Conservation (phyloP, 805 yeast species). For the Starmerella sirachaensis region DNA sequence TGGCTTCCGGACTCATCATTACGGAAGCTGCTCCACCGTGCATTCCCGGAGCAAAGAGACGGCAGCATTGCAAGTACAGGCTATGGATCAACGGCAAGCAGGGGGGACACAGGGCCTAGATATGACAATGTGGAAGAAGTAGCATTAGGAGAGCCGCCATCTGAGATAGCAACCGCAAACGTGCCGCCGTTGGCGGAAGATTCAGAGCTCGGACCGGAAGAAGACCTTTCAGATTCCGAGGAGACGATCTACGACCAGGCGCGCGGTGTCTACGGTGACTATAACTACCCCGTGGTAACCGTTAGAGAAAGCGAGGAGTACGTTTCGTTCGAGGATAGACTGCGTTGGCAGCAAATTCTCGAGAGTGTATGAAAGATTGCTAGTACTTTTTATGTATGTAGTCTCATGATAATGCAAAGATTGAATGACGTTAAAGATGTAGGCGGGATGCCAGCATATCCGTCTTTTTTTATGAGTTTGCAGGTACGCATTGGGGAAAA, state of each 20-base stretch:
- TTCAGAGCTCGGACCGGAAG: slow-evolving; percentile 10
- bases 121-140: not conserved
- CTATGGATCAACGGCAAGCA: slow-evolving; percentile 5
- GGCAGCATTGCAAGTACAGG: not conserved
- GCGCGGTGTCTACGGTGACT: slow-evolving; percentile 31
- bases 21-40: slow-evolving; percentile 1
- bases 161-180: not conserved
- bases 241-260: slow-evolving; percentile 29
- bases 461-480: too few species aligned
- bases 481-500: too few species aligned
- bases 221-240: slow-evolving; percentile 23
- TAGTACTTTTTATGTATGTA: not conserved
- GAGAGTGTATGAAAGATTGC: slow-evolving; percentile 1
- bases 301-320: slow-evolving; percentile 25
- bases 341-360: slow-evolving; percentile 10
- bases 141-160: not conserved
- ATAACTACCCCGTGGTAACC: slow-evolving; percentile 33
- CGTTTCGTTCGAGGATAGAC: slow-evolving; percentile 20
- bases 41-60: not conserved
- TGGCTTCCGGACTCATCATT: slow-evolving; percentile 45
- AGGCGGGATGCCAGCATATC: too few species aligned
- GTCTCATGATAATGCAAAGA: too few species aligned
- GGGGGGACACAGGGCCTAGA: too few species aligned
- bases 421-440: too few species aligned
- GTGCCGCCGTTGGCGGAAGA: not conserved